These are phyloP conservation scores for Trichoderma guizhouense DNA, from an alignment of 2,329 filamentous ascomycete genomes.

Conservation along the genomic window DNA sequence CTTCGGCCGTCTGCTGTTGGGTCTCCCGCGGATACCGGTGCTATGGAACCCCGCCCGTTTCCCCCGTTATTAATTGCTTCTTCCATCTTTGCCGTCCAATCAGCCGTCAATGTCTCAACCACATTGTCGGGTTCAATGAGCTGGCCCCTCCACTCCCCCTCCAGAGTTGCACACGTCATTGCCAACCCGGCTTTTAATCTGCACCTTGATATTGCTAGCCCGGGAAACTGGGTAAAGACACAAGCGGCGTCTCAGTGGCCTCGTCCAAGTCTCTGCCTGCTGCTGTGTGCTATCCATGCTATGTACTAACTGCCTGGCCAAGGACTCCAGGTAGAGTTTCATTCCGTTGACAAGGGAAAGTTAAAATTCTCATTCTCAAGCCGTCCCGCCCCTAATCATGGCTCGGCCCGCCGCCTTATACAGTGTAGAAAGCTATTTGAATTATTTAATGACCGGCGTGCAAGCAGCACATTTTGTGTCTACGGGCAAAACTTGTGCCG, in stretches of 20 bases:
- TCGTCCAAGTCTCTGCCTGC: neutral
- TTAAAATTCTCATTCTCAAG: neutral
- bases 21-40: neutral
- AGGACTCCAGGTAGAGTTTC: neutral
- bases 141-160: neutral
- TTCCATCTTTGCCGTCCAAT: constrained; percentile 12
- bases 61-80: constrained; percentile 6
- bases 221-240: neutral
- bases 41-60: constrained; percentile 9
- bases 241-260: neutral
- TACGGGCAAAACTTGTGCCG: neutral
- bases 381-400: constrained; percentile 12
- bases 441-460: neutral
- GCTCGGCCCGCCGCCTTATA: constrained; percentile 6
- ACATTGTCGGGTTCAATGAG: constrained; percentile 14
- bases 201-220: neutral
- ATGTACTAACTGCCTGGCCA: neutral
- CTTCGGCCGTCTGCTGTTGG: neutral
- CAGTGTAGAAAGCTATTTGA: neutral
- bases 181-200: neutral
- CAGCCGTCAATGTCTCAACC: constrained; percentile 8
- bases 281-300: neutral
- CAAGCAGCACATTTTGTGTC: neutral
- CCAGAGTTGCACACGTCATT: constrained; percentile 2
- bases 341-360: neutral